Percentiles rank a stretch among this genome's conserved stretches.
Conservation (phyloP, 208 protist genomes). For the Trypanosoma brucei region DNA sequence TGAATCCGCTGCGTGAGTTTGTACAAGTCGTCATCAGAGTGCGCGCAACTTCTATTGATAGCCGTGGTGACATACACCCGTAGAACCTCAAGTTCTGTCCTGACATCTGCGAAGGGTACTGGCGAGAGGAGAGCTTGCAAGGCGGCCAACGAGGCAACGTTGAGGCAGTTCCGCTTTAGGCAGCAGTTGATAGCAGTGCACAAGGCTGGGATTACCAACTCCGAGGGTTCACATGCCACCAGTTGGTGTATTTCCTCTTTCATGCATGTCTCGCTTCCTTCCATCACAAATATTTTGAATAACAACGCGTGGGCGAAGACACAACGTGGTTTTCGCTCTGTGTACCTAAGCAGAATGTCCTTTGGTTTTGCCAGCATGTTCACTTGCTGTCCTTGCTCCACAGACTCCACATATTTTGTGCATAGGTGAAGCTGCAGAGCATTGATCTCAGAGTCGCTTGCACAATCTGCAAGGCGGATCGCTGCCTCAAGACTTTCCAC, state of each 20-base stretch:
- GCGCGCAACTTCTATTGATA: slow-evolving; percentile 7
- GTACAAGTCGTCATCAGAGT: slow-evolving; percentile 17
- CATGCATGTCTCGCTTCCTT: slow-evolving; percentile 13
- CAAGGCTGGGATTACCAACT: slow-evolving; percentile 20
- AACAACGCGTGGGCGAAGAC: slow-evolving; percentile 20
- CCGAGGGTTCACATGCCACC: slow-evolving; percentile 14
- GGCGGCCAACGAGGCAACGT: slow-evolving; percentile 12
- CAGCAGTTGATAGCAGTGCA: slow-evolving; percentile 25
- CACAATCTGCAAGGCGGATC: slow-evolving; percentile 20
- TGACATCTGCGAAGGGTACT: not conserved
- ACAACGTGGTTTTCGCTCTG: slow-evolving; percentile 11
- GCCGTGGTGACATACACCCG: slow-evolving; percentile 20
- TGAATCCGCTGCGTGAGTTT: slow-evolving; percentile 7
- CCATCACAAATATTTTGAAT: slow-evolving; percentile 23
- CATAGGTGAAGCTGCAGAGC: slow-evolving; percentile 18
- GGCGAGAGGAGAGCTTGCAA: slow-evolving; percentile 14
- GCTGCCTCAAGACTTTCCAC: slow-evolving; percentile 20
- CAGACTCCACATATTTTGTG: slow-evolving; percentile 9
- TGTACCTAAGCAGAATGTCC: slow-evolving; percentile 9
- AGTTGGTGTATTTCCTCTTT: slow-evolving; percentile 15
- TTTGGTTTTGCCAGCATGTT: slow-evolving; percentile 10
- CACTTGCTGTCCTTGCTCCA: not conserved
- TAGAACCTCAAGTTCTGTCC: slow-evolving; percentile 18
- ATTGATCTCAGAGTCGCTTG: slow-evolving; percentile 22
- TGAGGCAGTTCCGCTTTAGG: slow-evolving; percentile 8